These are phyloP conservation scores for Salvia splendens DNA, from an alignment of 257 asterid species.

Conservation along the genomic window DNA sequence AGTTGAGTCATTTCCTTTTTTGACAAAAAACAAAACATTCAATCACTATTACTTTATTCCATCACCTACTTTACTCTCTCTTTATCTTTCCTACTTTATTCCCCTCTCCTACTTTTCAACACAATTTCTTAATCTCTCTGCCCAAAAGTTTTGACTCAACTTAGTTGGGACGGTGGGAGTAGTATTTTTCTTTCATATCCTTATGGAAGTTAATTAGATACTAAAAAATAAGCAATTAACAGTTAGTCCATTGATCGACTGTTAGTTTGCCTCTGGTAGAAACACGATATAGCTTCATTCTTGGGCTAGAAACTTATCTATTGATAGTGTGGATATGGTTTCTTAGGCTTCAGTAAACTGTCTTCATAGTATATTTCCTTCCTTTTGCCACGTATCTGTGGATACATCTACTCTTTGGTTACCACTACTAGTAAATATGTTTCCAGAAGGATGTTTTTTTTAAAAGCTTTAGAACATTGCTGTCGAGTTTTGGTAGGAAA, in stretches of 20 bases:
- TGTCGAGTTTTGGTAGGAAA: not conserved
- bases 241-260: not conserved
- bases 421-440: not conserved
- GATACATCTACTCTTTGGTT: not conserved
- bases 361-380: not conserved
- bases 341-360: slow-evolving; percentile 12
- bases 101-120: no score
- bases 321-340: not conserved
- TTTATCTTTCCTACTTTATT: no score
- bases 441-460: not conserved
- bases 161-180: no score
- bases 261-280: not conserved
- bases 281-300: not conserved
- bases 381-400: not conserved
- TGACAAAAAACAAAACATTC: no score
- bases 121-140: no score
- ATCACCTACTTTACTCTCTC: no score
- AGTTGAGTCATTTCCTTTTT: no score
- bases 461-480: not conserved
- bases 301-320: slow-evolving; percentile 1
- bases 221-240: not conserved
- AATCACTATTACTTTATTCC: no score
- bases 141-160: no score
- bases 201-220: not conserved
- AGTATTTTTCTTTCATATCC: slow-evolving; percentile 2